These are phyloP conservation scores for Rusavskia elegans DNA, from an alignment of 495 filamentous ascomycete genomes.

Conservation along the genomic window DNA sequence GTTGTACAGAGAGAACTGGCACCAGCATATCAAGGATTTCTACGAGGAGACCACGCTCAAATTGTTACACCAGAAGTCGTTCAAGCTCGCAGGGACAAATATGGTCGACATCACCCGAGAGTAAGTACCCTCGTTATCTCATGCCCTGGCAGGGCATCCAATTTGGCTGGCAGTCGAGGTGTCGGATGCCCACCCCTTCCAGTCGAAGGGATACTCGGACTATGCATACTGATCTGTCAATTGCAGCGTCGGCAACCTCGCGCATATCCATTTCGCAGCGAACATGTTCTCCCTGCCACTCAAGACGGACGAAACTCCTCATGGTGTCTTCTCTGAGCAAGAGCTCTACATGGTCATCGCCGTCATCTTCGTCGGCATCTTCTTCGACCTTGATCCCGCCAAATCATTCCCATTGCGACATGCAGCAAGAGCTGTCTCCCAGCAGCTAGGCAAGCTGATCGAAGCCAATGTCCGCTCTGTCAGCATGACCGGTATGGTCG, in stretches of 20 bases:
- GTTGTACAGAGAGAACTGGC: conserved; percentile 31
- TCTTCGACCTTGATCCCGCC: conserved; percentile 37
- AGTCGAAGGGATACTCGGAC: too few species aligned
- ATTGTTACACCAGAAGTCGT: conserved; percentile 48
- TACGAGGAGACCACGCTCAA: conserved; percentile 45
- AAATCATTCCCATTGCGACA: conserved; percentile 41
- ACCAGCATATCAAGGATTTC: conserved; percentile 35
- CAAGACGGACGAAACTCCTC: conserved; percentile 49
- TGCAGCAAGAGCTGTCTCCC: conserved; percentile 42
- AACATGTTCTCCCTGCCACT: conserved; percentile 59
- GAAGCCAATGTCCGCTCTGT: conserved; percentile 51
- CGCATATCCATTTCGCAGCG: conserved; percentile 55
- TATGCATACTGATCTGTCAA: not conserved
- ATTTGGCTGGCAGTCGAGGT: not conserved
- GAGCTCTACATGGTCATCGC: conserved; percentile 66
- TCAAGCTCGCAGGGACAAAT: conserved; percentile 37
- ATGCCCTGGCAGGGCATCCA: not conserved
- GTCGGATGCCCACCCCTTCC: not conserved
- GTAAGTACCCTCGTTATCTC: conserved; percentile 16
- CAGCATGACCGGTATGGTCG: conserved; percentile 36
- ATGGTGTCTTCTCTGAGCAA: conserved; percentile 60
- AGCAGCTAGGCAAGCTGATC: conserved; percentile 45
- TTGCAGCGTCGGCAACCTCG: conserved; percentile 48
- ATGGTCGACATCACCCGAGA: conserved; percentile 69
- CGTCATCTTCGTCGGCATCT: conserved; percentile 42